A percentile compares a stretch with the other conserved stretches of the same genome.
Conservation (phyloP, 2,329 filamentous ascomycete species). For the Botrytis deweyae region DNA sequence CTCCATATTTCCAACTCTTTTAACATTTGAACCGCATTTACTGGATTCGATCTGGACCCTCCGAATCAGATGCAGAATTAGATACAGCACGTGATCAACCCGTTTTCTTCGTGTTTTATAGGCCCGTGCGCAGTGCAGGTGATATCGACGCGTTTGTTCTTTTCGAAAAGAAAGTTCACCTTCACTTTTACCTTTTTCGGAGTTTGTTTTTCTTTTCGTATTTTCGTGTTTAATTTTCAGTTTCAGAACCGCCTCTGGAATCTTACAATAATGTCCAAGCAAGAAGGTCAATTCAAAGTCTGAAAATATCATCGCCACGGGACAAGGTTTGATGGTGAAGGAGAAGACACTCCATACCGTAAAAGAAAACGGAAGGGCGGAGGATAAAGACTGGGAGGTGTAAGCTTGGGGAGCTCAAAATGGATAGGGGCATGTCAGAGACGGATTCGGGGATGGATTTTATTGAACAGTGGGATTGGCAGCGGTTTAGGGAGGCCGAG, state of each 20-base stretch:
- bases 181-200: background rate
- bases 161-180: slow-evolving; percentile 9
- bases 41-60: background rate
- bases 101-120: background rate
- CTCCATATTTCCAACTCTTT: background rate
- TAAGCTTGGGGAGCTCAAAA: background rate
- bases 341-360: background rate
- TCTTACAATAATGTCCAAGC: background rate
- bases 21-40: background rate
- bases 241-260: background rate
- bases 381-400: too few species aligned
- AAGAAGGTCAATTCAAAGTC: background rate
- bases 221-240: background rate
- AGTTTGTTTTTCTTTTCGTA: background rate
- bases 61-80: background rate
- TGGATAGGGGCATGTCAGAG: background rate
- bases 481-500: slow-evolving; percentile 4
- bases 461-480: slow-evolving; percentile 16
- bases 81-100: background rate
- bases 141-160: background rate
- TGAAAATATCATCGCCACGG: background rate
- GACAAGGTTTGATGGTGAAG: background rate
- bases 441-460: slow-evolving; percentile 5
- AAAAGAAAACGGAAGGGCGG: background rate
- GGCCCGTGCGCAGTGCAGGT: background rate